These are phyloP conservation scores for Cladophialophora psammophila DNA, from an alignment of 2,329 filamentous ascomycete species.

Conservation along the genomic window DNA sequence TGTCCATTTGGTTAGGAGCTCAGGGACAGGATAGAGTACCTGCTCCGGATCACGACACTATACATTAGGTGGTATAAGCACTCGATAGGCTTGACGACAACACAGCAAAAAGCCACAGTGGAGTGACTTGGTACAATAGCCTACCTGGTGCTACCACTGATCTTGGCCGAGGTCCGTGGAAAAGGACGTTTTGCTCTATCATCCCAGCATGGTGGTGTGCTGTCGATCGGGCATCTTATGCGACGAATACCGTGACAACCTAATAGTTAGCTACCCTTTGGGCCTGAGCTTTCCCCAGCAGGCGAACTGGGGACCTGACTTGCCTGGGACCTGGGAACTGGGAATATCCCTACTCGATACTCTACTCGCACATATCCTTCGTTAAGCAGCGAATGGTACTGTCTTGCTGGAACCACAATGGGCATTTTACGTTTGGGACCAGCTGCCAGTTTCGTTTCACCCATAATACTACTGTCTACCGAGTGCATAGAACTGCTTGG, in stretches of 20 bases:
- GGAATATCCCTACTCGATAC: conserved; percentile 19
- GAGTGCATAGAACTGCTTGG: conserved; percentile 16
- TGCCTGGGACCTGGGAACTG: conserved; percentile 16
- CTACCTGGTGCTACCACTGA: conserved; percentile 11
- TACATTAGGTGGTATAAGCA: conserved; percentile 15
- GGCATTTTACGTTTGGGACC: conserved; percentile 17
- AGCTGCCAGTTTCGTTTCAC: conserved; percentile 20
- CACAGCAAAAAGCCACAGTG: conserved; percentile 16
- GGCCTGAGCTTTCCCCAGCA: conserved; percentile 16
- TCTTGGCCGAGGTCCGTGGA: conserved; percentile 14
- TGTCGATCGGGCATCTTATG: conserved; percentile 17
- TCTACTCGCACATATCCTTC: conserved; percentile 13
- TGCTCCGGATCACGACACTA: conserved; percentile 15
- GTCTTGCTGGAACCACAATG: conserved; percentile 19
- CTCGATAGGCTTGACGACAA: conserved; percentile 16
- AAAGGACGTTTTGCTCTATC: conserved; percentile 13
- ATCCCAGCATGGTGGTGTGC: conserved; percentile 17
- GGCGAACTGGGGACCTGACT: conserved; percentile 9
- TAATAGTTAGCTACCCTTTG: conserved; percentile 19
- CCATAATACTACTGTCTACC: conserved; percentile 19
- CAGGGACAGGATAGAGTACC: conserved; percentile 17
- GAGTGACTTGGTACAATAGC: conserved; percentile 14
- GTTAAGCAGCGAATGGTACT: conserved; percentile 17
- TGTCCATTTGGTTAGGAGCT: conserved; percentile 13
- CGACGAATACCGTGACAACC: conserved; percentile 19